Percentiles rank a stretch among this genome's conserved stretches.
These are phyloP conservation scores for Podospora didyma DNA, from an alignment of 495 filamentous ascomycete species.

Conservation along the genomic window DNA sequence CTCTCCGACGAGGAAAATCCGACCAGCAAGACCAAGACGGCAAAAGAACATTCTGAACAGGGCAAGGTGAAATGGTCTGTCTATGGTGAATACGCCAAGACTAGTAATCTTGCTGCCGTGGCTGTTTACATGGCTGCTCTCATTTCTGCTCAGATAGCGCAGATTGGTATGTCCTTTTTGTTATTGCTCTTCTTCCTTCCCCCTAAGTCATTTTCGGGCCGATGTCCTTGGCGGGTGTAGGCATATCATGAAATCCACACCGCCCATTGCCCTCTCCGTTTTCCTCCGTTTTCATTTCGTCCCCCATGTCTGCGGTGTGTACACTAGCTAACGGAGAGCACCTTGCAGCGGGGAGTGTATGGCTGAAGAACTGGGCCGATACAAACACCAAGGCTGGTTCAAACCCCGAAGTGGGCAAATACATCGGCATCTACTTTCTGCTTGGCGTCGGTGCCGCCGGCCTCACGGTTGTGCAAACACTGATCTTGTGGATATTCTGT, in stretches of 20 bases:
- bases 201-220: no score
- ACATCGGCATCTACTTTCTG: slow-evolving; percentile 90
- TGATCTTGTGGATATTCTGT: slow-evolving; percentile 98
- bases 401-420: slow-evolving; percentile 78
- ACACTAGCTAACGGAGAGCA: background rate
- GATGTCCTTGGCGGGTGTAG: no score
- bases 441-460: slow-evolving; percentile 86
- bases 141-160: slow-evolving; percentile 72
- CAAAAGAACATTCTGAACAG: slow-evolving; percentile 82
- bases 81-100: slow-evolving; percentile 85
- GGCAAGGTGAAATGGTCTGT: slow-evolving; percentile 97
- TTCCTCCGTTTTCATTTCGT: background rate
- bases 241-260: no score
- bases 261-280: no score
- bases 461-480: slow-evolving; percentile 84
- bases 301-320: background rate
- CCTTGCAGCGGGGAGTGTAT: slow-evolving; percentile 64
- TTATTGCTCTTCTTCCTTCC: background rate
- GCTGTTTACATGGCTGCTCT: slow-evolving; percentile 73
- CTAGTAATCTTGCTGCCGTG: slow-evolving; percentile 85
- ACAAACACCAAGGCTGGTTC: slow-evolving; percentile 59
- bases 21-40: slow-evolving; percentile 68
- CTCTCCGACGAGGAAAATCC: slow-evolving; percentile 72
- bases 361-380: slow-evolving; percentile 93
- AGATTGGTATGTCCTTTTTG: slow-evolving; percentile 46